These are phyloP conservation scores for Schizochytrium sp. DNA, from an alignment of 108 stramenopile genomes.

Conservation along the genomic window DNA sequence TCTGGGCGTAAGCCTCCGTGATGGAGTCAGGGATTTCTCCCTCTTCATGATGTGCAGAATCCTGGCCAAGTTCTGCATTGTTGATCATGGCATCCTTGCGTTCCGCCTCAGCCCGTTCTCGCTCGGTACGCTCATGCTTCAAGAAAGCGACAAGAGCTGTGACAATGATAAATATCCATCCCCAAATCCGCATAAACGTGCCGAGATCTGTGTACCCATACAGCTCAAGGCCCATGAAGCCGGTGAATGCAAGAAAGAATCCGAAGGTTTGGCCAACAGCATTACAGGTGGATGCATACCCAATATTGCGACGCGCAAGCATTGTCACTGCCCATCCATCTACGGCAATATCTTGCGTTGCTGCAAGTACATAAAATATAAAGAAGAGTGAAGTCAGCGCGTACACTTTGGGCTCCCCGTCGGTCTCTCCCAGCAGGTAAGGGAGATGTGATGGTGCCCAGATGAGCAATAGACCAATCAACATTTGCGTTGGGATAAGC, in stretches of 20 bases:
- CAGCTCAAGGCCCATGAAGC: slow-evolving; percentile 95
- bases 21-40: not conserved
- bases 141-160: slow-evolving; percentile 90
- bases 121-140: slow-evolving; percentile 81
- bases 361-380: slow-evolving; percentile 94
- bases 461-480: slow-evolving; percentile 84
- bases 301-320: slow-evolving; percentile 91
- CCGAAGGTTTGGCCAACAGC: slow-evolving; percentile 97
- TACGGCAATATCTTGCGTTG: slow-evolving; percentile 99
- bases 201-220: slow-evolving; percentile 88
- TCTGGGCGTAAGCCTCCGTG: slow-evolving; percentile 84
- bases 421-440: slow-evolving; percentile 65
- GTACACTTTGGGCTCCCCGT: slow-evolving; percentile 77
- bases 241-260: slow-evolving; percentile 92
- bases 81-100: slow-evolving; percentile 85
- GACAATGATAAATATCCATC: slow-evolving; percentile 87
- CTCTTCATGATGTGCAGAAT: not conserved
- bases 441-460: slow-evolving; percentile 64
- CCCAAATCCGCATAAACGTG: slow-evolving; percentile 92
- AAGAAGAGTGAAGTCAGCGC: slow-evolving; percentile 93
- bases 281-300: slow-evolving; percentile 94
- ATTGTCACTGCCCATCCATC: slow-evolving; percentile 99
- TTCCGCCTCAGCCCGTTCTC: slow-evolving; percentile 78
- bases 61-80: not conserved
- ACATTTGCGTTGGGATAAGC: slow-evolving; percentile 93